phyloP scores from a whole-genome alignment of 108 stramenopile species.

The Craspedostauros australis region DNA sequence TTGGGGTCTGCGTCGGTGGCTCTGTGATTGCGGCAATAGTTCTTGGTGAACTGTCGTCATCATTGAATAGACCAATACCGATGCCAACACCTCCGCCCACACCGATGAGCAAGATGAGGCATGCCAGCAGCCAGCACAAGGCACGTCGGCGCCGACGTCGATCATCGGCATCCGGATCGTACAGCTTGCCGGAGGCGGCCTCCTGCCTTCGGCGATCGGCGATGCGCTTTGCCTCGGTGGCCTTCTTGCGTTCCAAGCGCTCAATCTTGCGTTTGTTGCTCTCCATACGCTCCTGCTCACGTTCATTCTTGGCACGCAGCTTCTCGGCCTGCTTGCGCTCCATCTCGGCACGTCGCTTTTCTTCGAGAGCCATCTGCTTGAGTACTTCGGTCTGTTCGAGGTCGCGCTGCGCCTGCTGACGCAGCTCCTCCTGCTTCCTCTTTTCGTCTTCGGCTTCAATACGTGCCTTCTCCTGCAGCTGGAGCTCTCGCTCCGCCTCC shows the following conservation, averaged over 20 bases:
- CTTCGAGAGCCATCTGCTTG: not conserved
- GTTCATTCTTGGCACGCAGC: too few relatives aligned
- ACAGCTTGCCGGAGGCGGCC: too few relatives aligned
- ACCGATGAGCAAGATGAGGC: slow-evolving; percentile 22
- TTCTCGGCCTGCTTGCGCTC: too few relatives aligned
- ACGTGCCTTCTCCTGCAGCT: not conserved
- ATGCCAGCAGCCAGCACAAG: slow-evolving; percentile 15
- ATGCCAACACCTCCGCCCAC: slow-evolving; percentile 26
- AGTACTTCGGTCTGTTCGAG: not conserved
- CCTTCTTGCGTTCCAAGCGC: too few relatives aligned
- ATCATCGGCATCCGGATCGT: too few relatives aligned
- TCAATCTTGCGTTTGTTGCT: too few relatives aligned
- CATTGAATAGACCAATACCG: slow-evolving; percentile 22
- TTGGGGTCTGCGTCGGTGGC: not conserved
- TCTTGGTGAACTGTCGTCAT: slow-evolving; percentile 5
- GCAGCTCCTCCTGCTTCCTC: not conserved
- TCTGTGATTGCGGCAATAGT: not conserved
- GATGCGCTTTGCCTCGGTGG: too few relatives aligned
- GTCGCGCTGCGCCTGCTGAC: not conserved
- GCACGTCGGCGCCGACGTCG: too few relatives aligned
- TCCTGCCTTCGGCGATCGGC: too few relatives aligned
- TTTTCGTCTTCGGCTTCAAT: not conserved
- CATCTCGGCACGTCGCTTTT: too few relatives aligned
- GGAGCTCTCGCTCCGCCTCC: not conserved
- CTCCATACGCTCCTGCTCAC: too few relatives aligned